Conservation (phyloP, 148 eudicot genomes). For the Chenopodium berlandieri region DNA sequence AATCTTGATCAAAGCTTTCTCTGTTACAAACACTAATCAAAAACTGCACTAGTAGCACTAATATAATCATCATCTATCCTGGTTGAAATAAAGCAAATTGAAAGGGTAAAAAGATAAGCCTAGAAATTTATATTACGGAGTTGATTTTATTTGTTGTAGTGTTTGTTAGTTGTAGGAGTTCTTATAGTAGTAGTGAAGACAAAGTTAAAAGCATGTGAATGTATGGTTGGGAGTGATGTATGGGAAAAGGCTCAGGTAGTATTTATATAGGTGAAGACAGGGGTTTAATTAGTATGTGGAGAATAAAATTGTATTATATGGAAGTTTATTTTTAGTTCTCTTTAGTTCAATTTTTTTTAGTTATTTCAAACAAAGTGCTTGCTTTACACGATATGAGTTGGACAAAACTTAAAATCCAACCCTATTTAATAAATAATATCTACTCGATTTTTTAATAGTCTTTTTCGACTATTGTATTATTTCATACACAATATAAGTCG, state of each 20-base stretch:
- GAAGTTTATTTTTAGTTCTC: too few relatives aligned
- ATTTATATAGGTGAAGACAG: conserved; percentile 18
- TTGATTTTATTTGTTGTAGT: neutral
- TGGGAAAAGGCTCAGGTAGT: neutral
- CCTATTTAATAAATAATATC: too few relatives aligned
- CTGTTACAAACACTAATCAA: conserved; percentile 10
- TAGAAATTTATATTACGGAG: neutral
- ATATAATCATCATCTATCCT: conserved; percentile 14
- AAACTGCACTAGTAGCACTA: conserved; percentile 10
- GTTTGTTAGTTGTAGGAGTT: neutral
- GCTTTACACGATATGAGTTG: too few relatives aligned
- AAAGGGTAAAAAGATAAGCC: neutral
- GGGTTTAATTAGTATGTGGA: neutral
- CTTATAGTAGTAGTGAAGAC: neutral
- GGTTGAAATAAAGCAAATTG: neutral
- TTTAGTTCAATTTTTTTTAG: too few relatives aligned
- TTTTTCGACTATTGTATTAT: too few relatives aligned
- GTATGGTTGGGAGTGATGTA: conserved; percentile 14
- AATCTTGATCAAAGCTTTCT: conserved; percentile 25
- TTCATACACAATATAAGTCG: too few relatives aligned
- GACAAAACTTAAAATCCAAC: too few relatives aligned
- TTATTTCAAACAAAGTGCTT: too few relatives aligned
- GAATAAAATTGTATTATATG: neutral
- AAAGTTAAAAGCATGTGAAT: conserved; percentile 7
- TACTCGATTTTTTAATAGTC: too few relatives aligned